phyloP scores from a whole-genome alignment of 176 grass and related monocot genomes.

The Phoenix roebelenii region DNA sequence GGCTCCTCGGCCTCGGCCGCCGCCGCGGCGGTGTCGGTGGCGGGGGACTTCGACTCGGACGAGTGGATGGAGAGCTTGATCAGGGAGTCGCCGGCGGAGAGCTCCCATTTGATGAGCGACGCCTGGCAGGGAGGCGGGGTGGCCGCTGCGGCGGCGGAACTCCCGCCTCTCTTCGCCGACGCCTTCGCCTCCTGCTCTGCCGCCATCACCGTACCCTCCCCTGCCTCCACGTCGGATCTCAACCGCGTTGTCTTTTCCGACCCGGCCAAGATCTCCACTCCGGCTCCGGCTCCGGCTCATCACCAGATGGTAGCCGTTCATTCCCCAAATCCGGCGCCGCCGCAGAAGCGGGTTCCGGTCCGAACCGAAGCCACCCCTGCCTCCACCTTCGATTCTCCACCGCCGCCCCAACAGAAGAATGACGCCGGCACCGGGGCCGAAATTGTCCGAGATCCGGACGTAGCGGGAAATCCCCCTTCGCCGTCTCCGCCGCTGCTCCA shows the following conservation, averaged over 20 bases:
- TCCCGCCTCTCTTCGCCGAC: constrained; percentile 48
- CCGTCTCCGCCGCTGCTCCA: constrained; percentile 35
- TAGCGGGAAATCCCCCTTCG: constrained; percentile 22
- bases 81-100: constrained; percentile 29
- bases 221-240: not conserved
- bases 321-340: constrained; percentile 1
- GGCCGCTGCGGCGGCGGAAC: not conserved
- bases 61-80: constrained; percentile 99
- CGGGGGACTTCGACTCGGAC: constrained; percentile 73
- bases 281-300: not conserved
- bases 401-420: not conserved
- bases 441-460: no score
- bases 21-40: constrained; percentile 20
- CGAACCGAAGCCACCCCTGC: not conserved
- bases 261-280: constrained; percentile 1
- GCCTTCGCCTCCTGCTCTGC: constrained; percentile 30
- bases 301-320: constrained; percentile 4
- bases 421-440: no score
- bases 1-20: constrained; percentile 23
- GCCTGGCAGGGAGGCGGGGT: not conserved
- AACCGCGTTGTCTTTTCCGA: constrained; percentile 53
- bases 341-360: not conserved
- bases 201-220: constrained; percentile 38
- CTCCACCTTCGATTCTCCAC: constrained; percentile 9
- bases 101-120: constrained; percentile 3